Percentiles rank a stretch among this genome's conserved stretches.
Evolutionary conservation across 1,284 basidiomycete species (phyloP).

Genomic region (Fomitopsis betulina): DNA sequence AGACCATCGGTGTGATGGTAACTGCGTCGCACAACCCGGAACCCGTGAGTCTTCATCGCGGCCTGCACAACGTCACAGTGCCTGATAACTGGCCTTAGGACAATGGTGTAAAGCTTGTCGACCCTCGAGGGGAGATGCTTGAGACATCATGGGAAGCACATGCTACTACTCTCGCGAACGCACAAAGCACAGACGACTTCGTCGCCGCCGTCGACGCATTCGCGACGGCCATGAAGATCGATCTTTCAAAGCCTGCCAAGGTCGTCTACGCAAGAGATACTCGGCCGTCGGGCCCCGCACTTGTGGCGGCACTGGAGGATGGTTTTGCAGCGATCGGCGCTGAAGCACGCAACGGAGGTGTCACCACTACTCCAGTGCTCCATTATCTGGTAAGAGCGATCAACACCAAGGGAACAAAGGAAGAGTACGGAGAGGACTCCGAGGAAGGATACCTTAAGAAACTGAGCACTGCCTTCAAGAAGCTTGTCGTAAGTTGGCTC

Average conservation of each 20-base stretch:
- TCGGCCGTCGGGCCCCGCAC: constrained; percentile 79
- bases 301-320: constrained; percentile 82
- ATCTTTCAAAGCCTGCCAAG: constrained; percentile 71
- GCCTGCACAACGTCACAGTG: not conserved
- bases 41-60: constrained; percentile 37
- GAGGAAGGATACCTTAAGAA: constrained; percentile 88
- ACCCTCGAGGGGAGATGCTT: constrained; percentile 99
- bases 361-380: constrained; percentile 92
- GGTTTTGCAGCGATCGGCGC: constrained; percentile 74
- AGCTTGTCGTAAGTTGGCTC: constrained; percentile 66
- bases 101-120: constrained; percentile 98
- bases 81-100: constrained; percentile 51
- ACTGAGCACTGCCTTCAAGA: constrained; percentile 82
- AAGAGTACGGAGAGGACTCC: constrained; percentile 80
- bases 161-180: constrained; percentile 90
- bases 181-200: constrained; percentile 69
- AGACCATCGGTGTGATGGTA: constrained; percentile 96
- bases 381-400: constrained; percentile 93
- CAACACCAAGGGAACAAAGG: constrained; percentile 78
- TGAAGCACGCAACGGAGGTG: constrained; percentile 66
- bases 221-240: constrained; percentile 69
- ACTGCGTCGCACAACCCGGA: constrained; percentile 99
- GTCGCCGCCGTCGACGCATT: constrained; percentile 63
- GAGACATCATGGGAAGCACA: constrained; percentile 90
- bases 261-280: constrained; percentile 95